Evolutionary conservation across 495 filamentous ascomycete genomes (phyloP), one percentile per base, ranked within the genome.

Genomic region (Xylaria curta): DNA sequence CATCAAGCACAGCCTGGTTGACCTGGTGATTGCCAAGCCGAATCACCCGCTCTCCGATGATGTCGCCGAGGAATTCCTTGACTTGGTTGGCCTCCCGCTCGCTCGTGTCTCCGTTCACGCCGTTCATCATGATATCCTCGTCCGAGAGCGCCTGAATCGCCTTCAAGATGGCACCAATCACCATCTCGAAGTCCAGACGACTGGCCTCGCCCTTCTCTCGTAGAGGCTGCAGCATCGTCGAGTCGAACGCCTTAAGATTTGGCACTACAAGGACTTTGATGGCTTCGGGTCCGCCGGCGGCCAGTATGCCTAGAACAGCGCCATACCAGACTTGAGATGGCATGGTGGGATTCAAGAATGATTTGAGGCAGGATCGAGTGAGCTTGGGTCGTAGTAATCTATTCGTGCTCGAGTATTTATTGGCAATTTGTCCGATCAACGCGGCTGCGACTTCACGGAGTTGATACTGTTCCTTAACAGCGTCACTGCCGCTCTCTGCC

Each of bases 351-450:
- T 97, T 94, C 9, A 99, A 88, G 79, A 97, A 94, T 75, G 89
- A 84, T 82, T 97, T 97, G 4, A 98, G 87, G 78, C 93, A 98
- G 0, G 93, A 94, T 17, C 96, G 89, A 17, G 94, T 93, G n/a
- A 99, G 88, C 44, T 96, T 90, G 0, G 96, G 91, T 66, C 93
- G 93, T 21, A 99, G 87, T 31, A 90, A 90, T 61, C 90, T 87
- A 51, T 93, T 95, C 17, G 88, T 87, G 49, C 88, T 85, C 17
- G 89, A 88, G 85, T 94, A 97, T 74, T 93, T 93, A 53, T 85
- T 87, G 15, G 90, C 88, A 31, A 98, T 90, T 6, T 87, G 85
- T 28, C 87, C 89, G 19, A 98, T 84, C 1, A 99, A 86, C 1
- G 91, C 91, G 13, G 93, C 93, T 2, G 96, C 89, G 28, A 95